Percentiles rank a stretch among this genome's conserved stretches.
Evolutionary conservation across 2,329 filamentous ascomycete species (phyloP).

Genomic region (Hypoxylon sp.): DNA sequence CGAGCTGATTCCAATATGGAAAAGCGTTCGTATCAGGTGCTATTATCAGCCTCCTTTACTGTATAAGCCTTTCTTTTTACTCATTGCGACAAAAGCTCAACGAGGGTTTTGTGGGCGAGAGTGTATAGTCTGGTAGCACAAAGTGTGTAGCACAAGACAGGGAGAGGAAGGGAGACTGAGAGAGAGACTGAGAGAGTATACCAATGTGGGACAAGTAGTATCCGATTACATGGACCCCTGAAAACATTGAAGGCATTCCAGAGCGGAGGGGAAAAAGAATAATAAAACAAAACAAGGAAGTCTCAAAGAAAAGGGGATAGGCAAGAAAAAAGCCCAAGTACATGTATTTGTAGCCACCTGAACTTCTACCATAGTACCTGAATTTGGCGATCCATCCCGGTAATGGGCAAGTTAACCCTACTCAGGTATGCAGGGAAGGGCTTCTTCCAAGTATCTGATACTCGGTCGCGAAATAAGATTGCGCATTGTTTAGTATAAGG

Average conservation of each 20-base stretch:
- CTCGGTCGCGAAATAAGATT: constrained; percentile 4
- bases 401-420: constrained; percentile 42
- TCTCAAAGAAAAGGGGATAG: constrained; percentile 12
- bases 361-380: constrained; percentile 20
- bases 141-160: constrained; percentile 18
- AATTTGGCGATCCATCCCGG: constrained; percentile 40
- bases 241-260: constrained; percentile 24
- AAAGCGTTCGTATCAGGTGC: constrained; percentile 5
- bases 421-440: constrained; percentile 31
- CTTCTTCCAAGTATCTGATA: constrained; percentile 20
- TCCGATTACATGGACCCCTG: not conserved
- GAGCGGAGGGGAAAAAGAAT: constrained; percentile 5
- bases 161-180: constrained; percentile 1
- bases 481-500: not conserved
- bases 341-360: constrained; percentile 27
- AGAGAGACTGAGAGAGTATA: constrained; percentile 5
- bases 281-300: constrained; percentile 39
- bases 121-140: constrained; percentile 18
- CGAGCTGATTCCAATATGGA: constrained; percentile 24
- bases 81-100: not conserved
- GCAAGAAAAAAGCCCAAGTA: constrained; percentile 9
- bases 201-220: constrained; percentile 6
- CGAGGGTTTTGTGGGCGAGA: not conserved
- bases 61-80: not conserved
- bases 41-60: not conserved